Evolutionary conservation across 148 eudicot species (phyloP), one percentile per base, ranked within the genome.

Genomic region (Silene conica): DNA sequence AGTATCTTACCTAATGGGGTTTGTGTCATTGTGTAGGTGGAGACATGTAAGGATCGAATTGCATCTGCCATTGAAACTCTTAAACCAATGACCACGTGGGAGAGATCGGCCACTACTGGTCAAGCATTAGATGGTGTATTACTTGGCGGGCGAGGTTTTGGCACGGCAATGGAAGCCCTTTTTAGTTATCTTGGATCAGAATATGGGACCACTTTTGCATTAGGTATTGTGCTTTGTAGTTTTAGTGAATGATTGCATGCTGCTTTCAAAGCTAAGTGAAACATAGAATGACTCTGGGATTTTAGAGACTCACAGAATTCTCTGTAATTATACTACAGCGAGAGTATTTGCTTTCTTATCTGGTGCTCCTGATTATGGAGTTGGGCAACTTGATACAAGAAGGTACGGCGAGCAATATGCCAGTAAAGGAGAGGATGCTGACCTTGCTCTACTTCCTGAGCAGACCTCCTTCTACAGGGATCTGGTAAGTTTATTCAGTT

Each of bases 381-480:
- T 91, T 76, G 98, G 98, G 57, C 96, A 91, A 76, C 86, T 94
- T 22, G 98, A 94, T 85, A 94, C 98, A 38, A 83, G 89, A 84
- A 83, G 98, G 74, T 94, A 94, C 72, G 98, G 98, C 41, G 98
- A 94, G 85, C 98, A 94, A 74, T 94, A 94, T 86, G 98, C 98
- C 69, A 94, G 98, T 80, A 94, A 86, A 88, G 83, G 98, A 83
- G 98, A 94, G 89, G 98, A 94, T 86, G 98, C 98, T 50, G 98
- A 94, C 78, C 97, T 78, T 74, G 97, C 98, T 82, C 80, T 94
- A 77, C 97, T 94, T 80, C 98, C 98, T 25, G 98, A 94, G 83
- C 98, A 94, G 86, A 94, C 98, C 60, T 91, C 98, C 57, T 94
- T 94, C 72, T 94, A 94, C 80, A 94, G 82, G 84, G 98, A 94